phyloP scores from a whole-genome alignment of 495 filamentous ascomycete species.

The Cryomyces antarcticus region DNA sequence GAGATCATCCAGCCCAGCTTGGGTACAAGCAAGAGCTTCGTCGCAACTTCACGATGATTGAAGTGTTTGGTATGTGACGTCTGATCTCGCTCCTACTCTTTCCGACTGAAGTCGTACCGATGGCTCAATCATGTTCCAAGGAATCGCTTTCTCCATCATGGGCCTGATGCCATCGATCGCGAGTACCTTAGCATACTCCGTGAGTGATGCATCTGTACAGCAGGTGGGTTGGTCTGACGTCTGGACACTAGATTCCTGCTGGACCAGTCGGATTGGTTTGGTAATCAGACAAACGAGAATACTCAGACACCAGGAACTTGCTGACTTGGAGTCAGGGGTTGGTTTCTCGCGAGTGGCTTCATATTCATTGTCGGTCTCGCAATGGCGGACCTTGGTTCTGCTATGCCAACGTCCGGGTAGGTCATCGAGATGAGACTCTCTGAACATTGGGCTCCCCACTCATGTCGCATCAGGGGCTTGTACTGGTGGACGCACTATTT shows the following conservation, averaged over 20 bases:
- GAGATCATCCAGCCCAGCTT: slow-evolving; percentile 23
- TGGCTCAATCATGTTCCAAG: not conserved
- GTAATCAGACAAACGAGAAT: slow-evolving; percentile 14
- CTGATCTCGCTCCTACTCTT: not conserved
- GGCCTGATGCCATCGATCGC: slow-evolving; percentile 52
- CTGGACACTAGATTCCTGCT: slow-evolving; percentile 17
- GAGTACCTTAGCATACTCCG: slow-evolving; percentile 34
- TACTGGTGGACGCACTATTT: slow-evolving; percentile 61
- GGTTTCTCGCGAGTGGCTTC: slow-evolving; percentile 39
- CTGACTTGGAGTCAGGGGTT: slow-evolving; percentile 21
- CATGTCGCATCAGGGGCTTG: slow-evolving; percentile 15
- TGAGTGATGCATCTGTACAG: slow-evolving; percentile 22
- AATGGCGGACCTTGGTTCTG: slow-evolving; percentile 47
- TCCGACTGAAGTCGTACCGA: no score
- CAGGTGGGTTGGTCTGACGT: no score
- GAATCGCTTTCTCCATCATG: slow-evolving; percentile 57
- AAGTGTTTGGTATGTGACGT: slow-evolving; percentile 32
- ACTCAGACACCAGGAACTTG: not conserved
- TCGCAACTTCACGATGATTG: slow-evolving; percentile 42
- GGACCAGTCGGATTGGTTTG: slow-evolving; percentile 54
- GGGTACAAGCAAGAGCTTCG: slow-evolving; percentile 54
- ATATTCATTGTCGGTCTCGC: slow-evolving; percentile 48
- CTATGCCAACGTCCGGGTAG: slow-evolving; percentile 48
- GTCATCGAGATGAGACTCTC: not conserved
- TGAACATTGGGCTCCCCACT: not conserved